Evolutionary conservation across 73 alveolate species (phyloP).

Genomic region (Diophrys sp.): DNA sequence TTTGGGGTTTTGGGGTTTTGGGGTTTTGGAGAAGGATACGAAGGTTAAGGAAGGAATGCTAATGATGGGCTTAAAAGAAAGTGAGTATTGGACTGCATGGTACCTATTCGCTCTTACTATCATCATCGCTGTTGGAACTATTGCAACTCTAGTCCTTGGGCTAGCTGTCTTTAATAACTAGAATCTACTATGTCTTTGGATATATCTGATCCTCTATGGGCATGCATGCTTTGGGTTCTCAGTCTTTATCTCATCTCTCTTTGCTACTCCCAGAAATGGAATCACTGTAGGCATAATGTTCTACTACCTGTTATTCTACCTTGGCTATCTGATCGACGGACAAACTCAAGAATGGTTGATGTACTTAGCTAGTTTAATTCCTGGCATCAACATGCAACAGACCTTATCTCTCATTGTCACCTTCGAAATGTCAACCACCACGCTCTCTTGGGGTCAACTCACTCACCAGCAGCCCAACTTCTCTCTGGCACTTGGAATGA

Average conservation of each 20-base stretch:
- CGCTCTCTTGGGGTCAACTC: background rate
- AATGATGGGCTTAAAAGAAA: background rate
- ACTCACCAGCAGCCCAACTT: background rate
- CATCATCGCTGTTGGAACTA: background rate
- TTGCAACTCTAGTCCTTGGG: background rate
- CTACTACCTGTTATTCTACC: background rate
- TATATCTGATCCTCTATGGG: background rate
- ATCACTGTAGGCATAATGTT: background rate
- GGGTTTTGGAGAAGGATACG: background rate
- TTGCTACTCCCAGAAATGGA: background rate
- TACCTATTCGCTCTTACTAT: background rate
- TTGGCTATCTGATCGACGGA: background rate
- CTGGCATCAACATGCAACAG: background rate
- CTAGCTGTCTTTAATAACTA: background rate
- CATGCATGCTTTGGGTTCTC: background rate
- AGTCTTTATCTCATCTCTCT: background rate
- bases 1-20: conserved; percentile 3
- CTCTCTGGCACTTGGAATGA: background rate
- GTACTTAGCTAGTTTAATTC: background rate
- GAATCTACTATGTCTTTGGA: background rate
- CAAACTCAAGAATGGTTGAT: background rate
- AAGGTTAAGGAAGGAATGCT: background rate
- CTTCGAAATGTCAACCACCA: too few relatives aligned
- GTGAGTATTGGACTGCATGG: background rate
- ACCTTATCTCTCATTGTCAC: too few relatives aligned